Evolutionary conservation across 306 rosid genomes (phyloP), one percentile per base, ranked within the genome.

Genomic region (Senna siamea): DNA sequence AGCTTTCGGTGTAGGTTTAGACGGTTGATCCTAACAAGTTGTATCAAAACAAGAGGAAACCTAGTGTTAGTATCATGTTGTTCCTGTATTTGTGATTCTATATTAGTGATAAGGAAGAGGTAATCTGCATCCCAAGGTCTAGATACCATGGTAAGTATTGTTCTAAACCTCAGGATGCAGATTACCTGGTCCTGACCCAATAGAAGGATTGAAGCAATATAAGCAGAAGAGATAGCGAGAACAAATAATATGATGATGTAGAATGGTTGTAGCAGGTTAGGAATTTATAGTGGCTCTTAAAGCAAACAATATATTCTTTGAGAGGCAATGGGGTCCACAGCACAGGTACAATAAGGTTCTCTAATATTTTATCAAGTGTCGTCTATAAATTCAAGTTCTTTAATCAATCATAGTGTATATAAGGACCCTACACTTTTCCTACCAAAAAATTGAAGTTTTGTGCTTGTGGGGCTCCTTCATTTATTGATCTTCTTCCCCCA

Each of bases 121-220:
- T 76, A 83, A 83, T 83, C 82, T 67, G 67, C 86, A 80, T 57
- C 77, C 82, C 17, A 54, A 76, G 82, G 79, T 18, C 50, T 76
- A 79, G 63, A 76, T 38, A 65, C 72, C 62, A 72, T 44, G 26
- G 65, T 8, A 23, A 1, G 1, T 6, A 64, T 70, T 74, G 81
- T 73, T 92, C 83, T 87, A 87, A 85, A 91, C 98, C 87, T 69
- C 85, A 73, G 85, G 87, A 84, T 84, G 80, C 80, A 73, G 87
- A 84, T 84, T 84, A 80, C 23, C 87, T 32, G 6, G 73, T 84
- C 85, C 80, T 63, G n/a, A 73, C 55, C 85, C 81, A 72, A 83
- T 76, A 59, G 11, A 70, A 75, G 47, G 5, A 68, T 35, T 70
- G 41, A 68, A 61, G 52, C 41, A 76, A 81, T 65, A 53, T 15